These are phyloP conservation scores for Botrytis fabae DNA, from an alignment of 2,329 filamentous ascomycete genomes.

Conservation along the genomic window DNA sequence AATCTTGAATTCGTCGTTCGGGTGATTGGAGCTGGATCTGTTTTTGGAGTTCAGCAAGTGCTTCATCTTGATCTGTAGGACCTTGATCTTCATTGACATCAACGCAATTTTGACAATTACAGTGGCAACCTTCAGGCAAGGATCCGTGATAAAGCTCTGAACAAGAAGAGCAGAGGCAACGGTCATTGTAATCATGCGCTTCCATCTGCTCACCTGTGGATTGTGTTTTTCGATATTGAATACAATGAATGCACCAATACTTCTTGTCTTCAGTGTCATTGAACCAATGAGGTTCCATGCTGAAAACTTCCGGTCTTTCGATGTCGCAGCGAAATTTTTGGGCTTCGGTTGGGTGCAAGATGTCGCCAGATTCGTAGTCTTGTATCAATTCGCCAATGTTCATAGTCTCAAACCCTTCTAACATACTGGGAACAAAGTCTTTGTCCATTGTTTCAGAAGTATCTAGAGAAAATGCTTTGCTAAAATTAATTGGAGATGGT, in stretches of 20 bases:
- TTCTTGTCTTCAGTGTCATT: not conserved
- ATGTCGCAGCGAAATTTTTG: not conserved
- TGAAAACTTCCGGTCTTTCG: not conserved
- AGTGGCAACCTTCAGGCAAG: not conserved
- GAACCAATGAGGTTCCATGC: constrained; percentile 1
- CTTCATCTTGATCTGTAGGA: not conserved
- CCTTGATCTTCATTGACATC: not conserved
- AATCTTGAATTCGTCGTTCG: not conserved
- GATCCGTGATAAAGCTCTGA: not conserved
- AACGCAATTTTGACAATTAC: not conserved
- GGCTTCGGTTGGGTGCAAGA: not conserved
- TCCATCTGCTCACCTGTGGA: not conserved
- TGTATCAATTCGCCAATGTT: not conserved
- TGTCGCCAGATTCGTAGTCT: not conserved
- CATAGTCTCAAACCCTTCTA: constrained; percentile 5
- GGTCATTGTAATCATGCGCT: not conserved
- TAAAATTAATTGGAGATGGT: not conserved
- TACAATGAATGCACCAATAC: not conserved
- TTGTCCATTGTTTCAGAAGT: not conserved
- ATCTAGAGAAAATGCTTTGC: not conserved
- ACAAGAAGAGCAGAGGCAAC: not conserved
- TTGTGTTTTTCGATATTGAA: not conserved
- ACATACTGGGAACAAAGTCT: not conserved
- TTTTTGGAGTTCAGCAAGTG: not conserved
- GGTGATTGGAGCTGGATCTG: not conserved